Evolutionary conservation across 2,329 filamentous ascomycete genomes (phyloP).

Genomic region (Dichotomopilus funicola): DNA sequence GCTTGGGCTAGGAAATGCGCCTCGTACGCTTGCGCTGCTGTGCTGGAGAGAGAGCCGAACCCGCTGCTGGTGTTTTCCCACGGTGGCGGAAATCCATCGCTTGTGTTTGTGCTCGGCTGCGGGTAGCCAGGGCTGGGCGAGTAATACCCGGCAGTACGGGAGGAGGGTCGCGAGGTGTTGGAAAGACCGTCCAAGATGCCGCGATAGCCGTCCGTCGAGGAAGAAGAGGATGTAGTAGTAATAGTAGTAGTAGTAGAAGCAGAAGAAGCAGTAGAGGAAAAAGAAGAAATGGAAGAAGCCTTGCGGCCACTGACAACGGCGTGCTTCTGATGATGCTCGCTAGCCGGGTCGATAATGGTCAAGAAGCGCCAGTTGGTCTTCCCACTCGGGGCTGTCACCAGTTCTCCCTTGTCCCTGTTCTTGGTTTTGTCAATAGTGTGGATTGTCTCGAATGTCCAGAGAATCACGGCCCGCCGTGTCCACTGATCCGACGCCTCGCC

Average conservation of each 20-base stretch:
- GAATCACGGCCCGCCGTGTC: conserved; percentile 52
- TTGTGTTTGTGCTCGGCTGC: conserved; percentile 49
- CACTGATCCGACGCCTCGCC: conserved; percentile 30
- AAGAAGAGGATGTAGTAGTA: too few species aligned
- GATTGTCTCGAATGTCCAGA: conserved; percentile 57
- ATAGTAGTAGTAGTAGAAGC: too few species aligned
- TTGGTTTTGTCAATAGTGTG: conserved; percentile 28
- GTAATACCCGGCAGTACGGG: conserved; percentile 41
- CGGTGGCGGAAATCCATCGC: conserved; percentile 47
- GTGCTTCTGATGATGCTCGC: conserved; percentile 50
- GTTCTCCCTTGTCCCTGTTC: conserved; percentile 29
- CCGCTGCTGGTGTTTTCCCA: conserved; percentile 35
- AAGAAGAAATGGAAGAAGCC: background rate
- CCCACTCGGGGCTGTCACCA: conserved; percentile 44
- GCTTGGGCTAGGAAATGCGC: conserved; percentile 13
- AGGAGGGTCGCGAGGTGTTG: conserved; percentile 1
- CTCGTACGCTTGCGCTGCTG: conserved; percentile 14
- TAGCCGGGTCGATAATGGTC: conserved; percentile 53
- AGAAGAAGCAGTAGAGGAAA: too few species aligned
- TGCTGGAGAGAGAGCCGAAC: conserved; percentile 11
- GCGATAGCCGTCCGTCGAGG: conserved; percentile 3
- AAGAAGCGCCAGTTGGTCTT: conserved; percentile 55
- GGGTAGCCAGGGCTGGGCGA: conserved; percentile 45
- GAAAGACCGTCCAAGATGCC: background rate
- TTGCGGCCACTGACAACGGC: conserved; percentile 30